These are phyloP conservation scores for Ophiocordyceps camponoti-saundersi DNA, from an alignment of 2,329 filamentous ascomycete species.

Conservation along the genomic window DNA sequence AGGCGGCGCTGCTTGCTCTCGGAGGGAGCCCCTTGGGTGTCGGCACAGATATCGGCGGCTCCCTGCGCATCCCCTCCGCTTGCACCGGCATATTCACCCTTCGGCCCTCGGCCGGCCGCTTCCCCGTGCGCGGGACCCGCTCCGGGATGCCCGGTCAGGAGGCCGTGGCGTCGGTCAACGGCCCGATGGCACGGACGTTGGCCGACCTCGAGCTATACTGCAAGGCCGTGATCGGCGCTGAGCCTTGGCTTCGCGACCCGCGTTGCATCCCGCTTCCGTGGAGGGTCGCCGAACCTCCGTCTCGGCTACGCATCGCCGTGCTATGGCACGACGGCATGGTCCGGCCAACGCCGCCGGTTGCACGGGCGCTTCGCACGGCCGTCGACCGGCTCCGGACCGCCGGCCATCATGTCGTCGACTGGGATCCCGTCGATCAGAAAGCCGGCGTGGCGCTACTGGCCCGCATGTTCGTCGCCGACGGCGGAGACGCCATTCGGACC, in stretches of 20 bases:
- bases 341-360: slow-evolving; percentile 47
- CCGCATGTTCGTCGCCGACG: slow-evolving; percentile 32
- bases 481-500: slow-evolving; percentile 20
- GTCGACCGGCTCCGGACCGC: slow-evolving; percentile 23
- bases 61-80: slow-evolving; percentile 34
- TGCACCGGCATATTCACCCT: slow-evolving; percentile 41
- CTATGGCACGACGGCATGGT: slow-evolving; percentile 50
- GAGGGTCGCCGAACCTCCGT: slow-evolving; percentile 17
- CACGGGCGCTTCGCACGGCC: slow-evolving; percentile 32
- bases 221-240: slow-evolving; percentile 27
- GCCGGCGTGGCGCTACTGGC: slow-evolving; percentile 19
- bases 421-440: slow-evolving; percentile 25
- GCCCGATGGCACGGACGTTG: slow-evolving; percentile 40
- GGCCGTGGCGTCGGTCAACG: slow-evolving; percentile 45
- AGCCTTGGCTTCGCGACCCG: slow-evolving; percentile 40
- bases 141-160: slow-evolving; percentile 49
- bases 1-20: slow-evolving; percentile 44
- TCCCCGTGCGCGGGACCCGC: slow-evolving; percentile 33
- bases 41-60: slow-evolving; percentile 46
- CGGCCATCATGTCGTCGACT: slow-evolving; percentile 35
- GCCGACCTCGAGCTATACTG: slow-evolving; percentile 38
- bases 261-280: slow-evolving; percentile 43
- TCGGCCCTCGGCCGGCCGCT: slow-evolving; percentile 39
- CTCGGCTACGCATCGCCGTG: slow-evolving; percentile 37
- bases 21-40: slow-evolving; percentile 42